Percentiles rank a stretch among this genome's conserved stretches.
Evolutionary conservation across 176 grass and related monocot species (phyloP).

Genomic region (bread wheat (Triticum aestivum)): IWGSC_CS_RefSeq_v2.1 NC_057803.1:649846278-649846777

Average conservation of each 20-base stretch:
- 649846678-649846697: too few species aligned
- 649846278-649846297: too few species aligned
- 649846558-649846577: not conserved
- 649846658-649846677: too few species aligned
- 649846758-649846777: constrained; percentile 32
- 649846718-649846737: not conserved
- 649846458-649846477: too few species aligned
- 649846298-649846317: constrained; percentile 10
- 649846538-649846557: too few species aligned
- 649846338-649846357: constrained; percentile 41
- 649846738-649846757: not conserved
- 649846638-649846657: too few species aligned
- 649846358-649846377: not conserved
- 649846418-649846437: not conserved
- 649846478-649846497: too few species aligned
- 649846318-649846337: constrained; percentile 70
- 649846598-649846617: not conserved
- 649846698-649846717: too few species aligned
- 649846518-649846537: too few species aligned
- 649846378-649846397: not conserved
- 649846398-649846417: not conserved
- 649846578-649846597: not conserved
- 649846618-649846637: not conserved
- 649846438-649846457: not conserved
- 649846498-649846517: too few species aligned